Base-by-base conservation (phyloP, 495 filamentous ascomycete genomes). In the Trichoderma gamsii region DNA sequence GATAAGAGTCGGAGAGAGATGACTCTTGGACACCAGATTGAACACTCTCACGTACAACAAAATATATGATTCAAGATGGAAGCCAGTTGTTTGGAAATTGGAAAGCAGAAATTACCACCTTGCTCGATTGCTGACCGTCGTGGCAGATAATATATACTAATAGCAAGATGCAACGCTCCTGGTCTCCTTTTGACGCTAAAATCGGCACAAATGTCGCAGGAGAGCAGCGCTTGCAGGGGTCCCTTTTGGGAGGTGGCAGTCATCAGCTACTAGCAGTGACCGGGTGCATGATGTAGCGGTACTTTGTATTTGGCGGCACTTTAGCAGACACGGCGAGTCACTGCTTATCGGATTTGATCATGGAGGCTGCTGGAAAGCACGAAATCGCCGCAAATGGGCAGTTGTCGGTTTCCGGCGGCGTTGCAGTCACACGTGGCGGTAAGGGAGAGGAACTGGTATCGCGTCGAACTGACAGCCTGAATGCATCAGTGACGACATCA, bases 151-250 rank as follows among this genome's bases (percentile, higher is more conserved):
- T 32, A 29, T 61, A 61, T 61, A 29, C 29, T 29, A 29, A 29
- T 29, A 61, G 15, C 4, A 16, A 49, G 12, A 11, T 18, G 8
- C 27, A 18, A 11, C 12, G 23, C 27, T 32, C 12, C 56, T 25
- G 27, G 27, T 23, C 23, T 13, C 56, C 27, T 25, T 61, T 56
- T 32, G 23, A 32, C 56, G 56, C 56, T 61, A 61, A 61, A 61
- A 61, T 32, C 56, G 9, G 56, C 56, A 61, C 56, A 61, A 61
- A 61, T 61, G 16, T 61, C 56, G 56, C 56, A 61, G 11, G 15
- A 11, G 21, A 16, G 51, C 15, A n/a, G 51, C 52, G 44, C n/a
- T n/a, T 27, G 56, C 56, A 61, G 25, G 56, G 56, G 3, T 61
- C 56, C 56, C n/a, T 32, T 4, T 32, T 27, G 11, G 56, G 56